These are phyloP conservation scores for Termitomyces sp. DNA, from an alignment of 768 basidiomycete species.

Conservation along the genomic window DNA sequence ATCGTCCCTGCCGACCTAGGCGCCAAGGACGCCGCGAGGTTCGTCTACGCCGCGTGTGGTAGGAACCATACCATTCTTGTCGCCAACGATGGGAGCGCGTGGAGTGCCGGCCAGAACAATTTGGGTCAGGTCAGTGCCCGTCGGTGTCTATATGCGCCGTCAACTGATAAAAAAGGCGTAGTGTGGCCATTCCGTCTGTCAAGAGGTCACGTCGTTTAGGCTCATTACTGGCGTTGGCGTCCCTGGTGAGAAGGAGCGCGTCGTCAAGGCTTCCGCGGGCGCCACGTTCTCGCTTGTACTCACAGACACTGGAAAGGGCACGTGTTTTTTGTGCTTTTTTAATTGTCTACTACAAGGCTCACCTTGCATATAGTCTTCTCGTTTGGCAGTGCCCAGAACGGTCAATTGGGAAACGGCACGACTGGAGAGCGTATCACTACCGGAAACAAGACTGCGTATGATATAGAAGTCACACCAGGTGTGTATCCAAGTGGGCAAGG, in stretches of 20 bases:
- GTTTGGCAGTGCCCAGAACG: constrained; percentile 88
- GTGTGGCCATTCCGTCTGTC: constrained; percentile 66
- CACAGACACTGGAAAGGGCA: constrained; percentile 77
- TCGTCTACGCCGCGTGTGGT: constrained; percentile 82
- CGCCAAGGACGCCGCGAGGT: constrained; percentile 47
- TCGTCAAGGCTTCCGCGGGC: constrained; percentile 74
- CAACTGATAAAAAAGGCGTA: constrained; percentile 18
- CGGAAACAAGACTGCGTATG: constrained; percentile 79
- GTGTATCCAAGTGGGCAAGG: no score
- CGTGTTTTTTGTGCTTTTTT: constrained; percentile 12
- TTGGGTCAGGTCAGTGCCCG: constrained; percentile 62
- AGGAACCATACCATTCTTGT: constrained; percentile 80
- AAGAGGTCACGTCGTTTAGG: constrained; percentile 66
- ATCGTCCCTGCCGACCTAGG: constrained; percentile 58
- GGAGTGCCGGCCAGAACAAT: constrained; percentile 79
- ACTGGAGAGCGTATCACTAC: constrained; percentile 90
- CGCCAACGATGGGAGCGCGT: constrained; percentile 74
- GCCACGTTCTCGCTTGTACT: constrained; percentile 80
- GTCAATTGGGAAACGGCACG: constrained; percentile 88
- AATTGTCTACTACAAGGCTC: background rate
- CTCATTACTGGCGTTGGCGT: constrained; percentile 51
- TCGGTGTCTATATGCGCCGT: background rate
- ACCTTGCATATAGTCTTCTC: constrained; percentile 59
- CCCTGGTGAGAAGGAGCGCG: constrained; percentile 55
- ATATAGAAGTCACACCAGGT: constrained; percentile 71